A percentile compares a stretch with the other conserved stretches of the same genome.
Conservation (phyloP, 495 filamentous ascomycete species). For the Podospora appendiculata region DNA sequence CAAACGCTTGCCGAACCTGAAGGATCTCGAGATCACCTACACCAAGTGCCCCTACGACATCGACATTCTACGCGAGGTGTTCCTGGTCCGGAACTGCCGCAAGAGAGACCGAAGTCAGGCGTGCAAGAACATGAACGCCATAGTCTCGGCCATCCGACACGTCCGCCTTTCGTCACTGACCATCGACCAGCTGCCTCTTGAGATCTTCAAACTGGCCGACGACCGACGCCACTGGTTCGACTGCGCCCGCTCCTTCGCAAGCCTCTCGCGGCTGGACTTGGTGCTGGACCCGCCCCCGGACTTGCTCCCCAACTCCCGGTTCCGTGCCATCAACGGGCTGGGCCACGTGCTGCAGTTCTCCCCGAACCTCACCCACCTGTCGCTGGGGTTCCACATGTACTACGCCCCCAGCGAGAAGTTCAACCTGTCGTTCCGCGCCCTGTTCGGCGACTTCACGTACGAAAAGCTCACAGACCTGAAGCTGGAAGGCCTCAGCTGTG, state of each 20-base stretch:
- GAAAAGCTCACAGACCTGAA: conserved; percentile 32
- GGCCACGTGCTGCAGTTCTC: conserved; percentile 36
- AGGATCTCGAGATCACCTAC: conserved; percentile 34
- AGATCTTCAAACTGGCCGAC: conserved; percentile 28
- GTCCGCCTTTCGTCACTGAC: conserved; percentile 28
- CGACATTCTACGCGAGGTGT: conserved; percentile 29
- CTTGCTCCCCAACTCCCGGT: conserved; percentile 25
- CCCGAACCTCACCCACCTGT: conserved; percentile 27
- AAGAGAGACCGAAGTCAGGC: conserved; percentile 33
- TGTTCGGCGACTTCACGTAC: conserved; percentile 32
- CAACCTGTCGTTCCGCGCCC: conserved; percentile 27
- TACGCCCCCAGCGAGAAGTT: conserved; percentile 33
- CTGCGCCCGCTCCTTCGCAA: conserved; percentile 33
- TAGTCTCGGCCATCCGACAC: conserved; percentile 35
- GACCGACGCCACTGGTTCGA: conserved; percentile 37
- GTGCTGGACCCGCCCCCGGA: conserved; percentile 29
- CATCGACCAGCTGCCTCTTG: conserved; percentile 39
- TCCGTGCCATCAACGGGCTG: conserved; percentile 35
- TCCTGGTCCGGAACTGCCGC: conserved; percentile 31
- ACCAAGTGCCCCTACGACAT: conserved; percentile 34
- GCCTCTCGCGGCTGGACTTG: conserved; percentile 29
- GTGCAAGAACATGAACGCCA: conserved; percentile 34
- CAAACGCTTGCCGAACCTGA: conserved; percentile 35
- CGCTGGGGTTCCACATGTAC: conserved; percentile 37
- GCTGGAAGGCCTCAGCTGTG: conserved; percentile 35